phyloP scores from a whole-genome alignment of 1,284 basidiomycete genomes.

The Athelia psychrophila region DNA sequence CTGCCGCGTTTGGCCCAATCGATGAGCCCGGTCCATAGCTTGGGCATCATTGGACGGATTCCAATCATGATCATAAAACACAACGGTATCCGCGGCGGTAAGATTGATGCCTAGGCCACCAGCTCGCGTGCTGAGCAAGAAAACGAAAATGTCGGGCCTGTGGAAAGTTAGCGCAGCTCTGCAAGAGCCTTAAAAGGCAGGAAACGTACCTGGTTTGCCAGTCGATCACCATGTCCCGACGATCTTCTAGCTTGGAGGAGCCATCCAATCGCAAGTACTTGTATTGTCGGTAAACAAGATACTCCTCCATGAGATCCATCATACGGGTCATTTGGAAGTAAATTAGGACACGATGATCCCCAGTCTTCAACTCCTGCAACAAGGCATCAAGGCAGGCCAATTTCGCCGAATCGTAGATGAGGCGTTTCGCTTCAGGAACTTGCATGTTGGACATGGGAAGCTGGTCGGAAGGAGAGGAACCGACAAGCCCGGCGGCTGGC shows the following conservation, averaged over 20 bases:
- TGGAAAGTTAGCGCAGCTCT: too few relatives aligned
- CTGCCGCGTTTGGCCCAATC: slow-evolving; percentile 97
- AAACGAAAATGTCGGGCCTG: slow-evolving; percentile 94
- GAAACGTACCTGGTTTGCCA: slow-evolving; percentile 89
- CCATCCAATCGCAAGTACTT: slow-evolving; percentile 97
- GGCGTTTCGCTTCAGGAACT: slow-evolving; percentile 92
- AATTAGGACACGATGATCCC: slow-evolving; percentile 92
- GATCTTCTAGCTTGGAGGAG: slow-evolving; percentile 92
- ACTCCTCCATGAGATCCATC: slow-evolving; percentile 99
- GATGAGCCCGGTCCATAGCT: slow-evolving; percentile 99
- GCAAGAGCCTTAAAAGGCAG: not conserved
- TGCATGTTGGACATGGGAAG: slow-evolving; percentile 86
- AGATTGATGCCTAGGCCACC: slow-evolving; percentile 98
- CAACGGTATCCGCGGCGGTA: slow-evolving; percentile 95
- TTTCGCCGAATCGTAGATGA: slow-evolving; percentile 97
- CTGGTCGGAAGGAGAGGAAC: slow-evolving; percentile 69
- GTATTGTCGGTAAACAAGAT: slow-evolving; percentile 96
- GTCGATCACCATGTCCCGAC: slow-evolving; percentile 98
- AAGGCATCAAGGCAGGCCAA: slow-evolving; percentile 88
- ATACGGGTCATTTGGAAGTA: slow-evolving; percentile 99
- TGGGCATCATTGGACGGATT: slow-evolving; percentile 99
- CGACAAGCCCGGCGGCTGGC: slow-evolving; percentile 68
- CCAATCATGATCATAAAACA: slow-evolving; percentile 99
- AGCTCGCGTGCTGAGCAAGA: slow-evolving; percentile 94
- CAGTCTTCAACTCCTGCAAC: slow-evolving; percentile 89